Evolutionary conservation across 805 yeast species (phyloP), one percentile per base, ranked within the genome.

Genomic region (Hanseniaspora clermontiae): DNA sequence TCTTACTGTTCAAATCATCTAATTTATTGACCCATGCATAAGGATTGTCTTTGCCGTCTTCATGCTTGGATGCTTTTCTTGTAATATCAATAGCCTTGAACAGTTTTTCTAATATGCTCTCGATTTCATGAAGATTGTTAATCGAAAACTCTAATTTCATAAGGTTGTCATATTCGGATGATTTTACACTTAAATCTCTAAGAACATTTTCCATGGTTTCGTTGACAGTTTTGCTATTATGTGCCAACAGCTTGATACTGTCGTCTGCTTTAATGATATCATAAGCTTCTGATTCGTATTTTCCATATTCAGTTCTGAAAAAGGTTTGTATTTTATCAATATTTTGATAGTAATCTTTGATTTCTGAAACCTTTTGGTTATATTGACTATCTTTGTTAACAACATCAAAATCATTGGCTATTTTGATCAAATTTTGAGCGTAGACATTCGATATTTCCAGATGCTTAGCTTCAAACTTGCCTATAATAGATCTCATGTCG

Each of bases 241-340:
- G 81, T 5, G 91, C 80, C 61, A 82, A 83, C 7, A 90, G 83
- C 68, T 90, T 96, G 17, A 88, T 68, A 50, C 95, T 95, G 62
- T 84, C 80, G 2, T 90, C 82, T 64, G 83, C 85, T 38, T 74
- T 73, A 64, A 88, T 95, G 43, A 89, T 81, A 52, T 76, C 78
- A 48, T 78, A 77, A 51, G 90, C 80, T 59, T 85, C 91, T 3
- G 80, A 80, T 14, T 82, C 77, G 39, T 87, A 78, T 2, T 82
- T 76, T 14, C 81, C 75, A 50, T 83, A 68, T 59, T 83, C 86
- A 60, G 82, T 81, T 15, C 79, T 73, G 60, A 81, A 81, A 36
- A 77, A 70, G 2, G 80, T 76, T 55, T 84, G 67, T 15, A 76
- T 67, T 1, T 82, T 79, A 54, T 76, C 80, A 52, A 84, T 71